Base-by-base conservation (phyloP, 2,329 filamentous ascomycete genomes). In the Pseudocercospora eumusae region DNA sequence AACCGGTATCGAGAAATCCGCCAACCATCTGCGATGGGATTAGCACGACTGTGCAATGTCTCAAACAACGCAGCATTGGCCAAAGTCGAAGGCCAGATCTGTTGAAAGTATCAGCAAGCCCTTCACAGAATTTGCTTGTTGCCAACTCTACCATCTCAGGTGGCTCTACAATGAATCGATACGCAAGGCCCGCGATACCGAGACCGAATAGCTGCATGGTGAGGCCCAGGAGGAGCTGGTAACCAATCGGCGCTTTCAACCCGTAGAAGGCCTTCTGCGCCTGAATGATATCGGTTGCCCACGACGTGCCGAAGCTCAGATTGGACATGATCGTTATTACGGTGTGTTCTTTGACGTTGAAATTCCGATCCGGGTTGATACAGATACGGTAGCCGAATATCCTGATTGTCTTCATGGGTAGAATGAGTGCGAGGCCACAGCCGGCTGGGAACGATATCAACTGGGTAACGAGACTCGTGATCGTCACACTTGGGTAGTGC, bases 161-260 rank as follows among this genome's bases (percentile, higher is more conserved):
- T 3, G 54, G 54, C 21, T 56, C 54, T 3, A 56, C 54, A 44
- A 56, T 56, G 21, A 56, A 56, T 27, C 54, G 33, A 27, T 56
- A 56, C 15, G 54, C 54, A 10, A 56, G 36, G 20, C 54, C 54
- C 20, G 54, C 54, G 21, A 56, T 56, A 6, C 54, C 54, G 10
- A 56, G 54, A 27, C 54, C 54, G 33, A 56, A 56, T 6, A 56
- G 54, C 31, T 56, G 54, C 54, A 56, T 56, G 6, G 54, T 56
- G 36, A 56, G 40, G 3, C 33, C 54, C 23, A 56, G 18, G 20
- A 56, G 40, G 9, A 56, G 27, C 33, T 56, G 54, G 18, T 56
- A 56, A 4, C 33, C 33, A 2, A 56, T 20, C 2, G 54, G 54
- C 11, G 54, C 18, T 6, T 56, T 44, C 9, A 56, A 11, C 9